Conservation (phyloP, 306 rosid genomes). For the Casuarina equisetifolia region DNA sequence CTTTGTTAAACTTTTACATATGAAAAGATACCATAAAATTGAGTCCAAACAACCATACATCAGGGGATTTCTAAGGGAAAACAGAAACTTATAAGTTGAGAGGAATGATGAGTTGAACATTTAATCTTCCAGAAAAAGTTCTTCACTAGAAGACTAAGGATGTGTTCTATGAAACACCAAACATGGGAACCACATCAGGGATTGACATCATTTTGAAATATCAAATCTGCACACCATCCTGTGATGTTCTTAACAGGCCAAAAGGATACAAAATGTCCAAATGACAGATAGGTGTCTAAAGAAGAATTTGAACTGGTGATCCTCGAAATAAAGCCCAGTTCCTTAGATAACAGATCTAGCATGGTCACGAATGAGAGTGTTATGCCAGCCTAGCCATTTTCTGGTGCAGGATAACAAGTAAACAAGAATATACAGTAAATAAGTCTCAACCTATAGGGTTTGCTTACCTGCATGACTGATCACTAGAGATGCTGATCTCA, state of each 20-base stretch:
- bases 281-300: background rate
- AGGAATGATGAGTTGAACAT: background rate
- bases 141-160: background rate
- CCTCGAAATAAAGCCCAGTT: background rate
- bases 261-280: background rate
- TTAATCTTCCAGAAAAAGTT: background rate
- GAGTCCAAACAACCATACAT: background rate
- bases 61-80: background rate
- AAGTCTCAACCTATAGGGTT: constrained; percentile 4
- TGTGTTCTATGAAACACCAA: background rate
- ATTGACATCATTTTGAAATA: background rate
- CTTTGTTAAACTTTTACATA: too few relatives aligned
- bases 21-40: background rate
- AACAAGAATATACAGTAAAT: background rate
- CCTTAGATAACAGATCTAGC: background rate
- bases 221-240: background rate
- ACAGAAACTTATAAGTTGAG: background rate
- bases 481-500: constrained; percentile 82
- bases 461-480: constrained; percentile 79
- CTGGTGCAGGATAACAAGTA: background rate
- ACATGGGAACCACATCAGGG: background rate
- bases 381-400: background rate
- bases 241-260: background rate
- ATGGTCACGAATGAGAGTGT: background rate
- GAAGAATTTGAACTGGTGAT: background rate